Evolutionary conservation across 371 early-diverging fungal genomes (phyloP).

Genomic region (Encephalitozoon intestinalis): DNA sequence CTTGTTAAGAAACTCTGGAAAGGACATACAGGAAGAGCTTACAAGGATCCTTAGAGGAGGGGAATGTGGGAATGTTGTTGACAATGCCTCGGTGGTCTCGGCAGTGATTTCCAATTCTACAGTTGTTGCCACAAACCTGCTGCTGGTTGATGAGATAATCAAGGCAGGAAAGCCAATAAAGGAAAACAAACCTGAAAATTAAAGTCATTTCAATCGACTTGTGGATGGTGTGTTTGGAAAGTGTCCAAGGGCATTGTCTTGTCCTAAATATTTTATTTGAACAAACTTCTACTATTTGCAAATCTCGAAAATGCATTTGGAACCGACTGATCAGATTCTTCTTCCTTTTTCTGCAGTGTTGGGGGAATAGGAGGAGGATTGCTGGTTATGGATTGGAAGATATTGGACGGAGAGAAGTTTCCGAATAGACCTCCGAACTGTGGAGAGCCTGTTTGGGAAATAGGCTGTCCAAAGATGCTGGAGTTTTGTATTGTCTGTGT

Average conservation of each 20-base stretch:
- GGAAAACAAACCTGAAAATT: conserved; percentile 17
- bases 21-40: conserved; percentile 39
- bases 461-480: not conserved
- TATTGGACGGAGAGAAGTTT: not conserved
- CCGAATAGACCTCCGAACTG: not conserved
- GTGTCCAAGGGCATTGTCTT: not conserved
- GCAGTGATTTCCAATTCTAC: conserved; percentile 67
- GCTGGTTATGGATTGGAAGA: not conserved
- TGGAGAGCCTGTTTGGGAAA: not conserved
- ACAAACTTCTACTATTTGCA: conserved; percentile 12
- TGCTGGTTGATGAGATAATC: conserved; percentile 99
- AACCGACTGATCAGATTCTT: not conserved
- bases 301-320: conserved; percentile 28
- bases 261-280: not conserved
- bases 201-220: not conserved
- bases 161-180: conserved; percentile 65
- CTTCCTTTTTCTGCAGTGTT: not conserved
- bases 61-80: conserved; percentile 78
- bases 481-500: not conserved
- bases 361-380: not conserved
- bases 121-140: conserved; percentile 87
- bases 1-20: conserved; percentile 44
- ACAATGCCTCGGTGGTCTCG: conserved; percentile 87
- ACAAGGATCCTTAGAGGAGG: conserved; percentile 28
- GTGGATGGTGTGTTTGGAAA: too few relatives aligned